phyloP scores from a whole-genome alignment of 345 rosid species.

The Balakata baccata region DNA sequence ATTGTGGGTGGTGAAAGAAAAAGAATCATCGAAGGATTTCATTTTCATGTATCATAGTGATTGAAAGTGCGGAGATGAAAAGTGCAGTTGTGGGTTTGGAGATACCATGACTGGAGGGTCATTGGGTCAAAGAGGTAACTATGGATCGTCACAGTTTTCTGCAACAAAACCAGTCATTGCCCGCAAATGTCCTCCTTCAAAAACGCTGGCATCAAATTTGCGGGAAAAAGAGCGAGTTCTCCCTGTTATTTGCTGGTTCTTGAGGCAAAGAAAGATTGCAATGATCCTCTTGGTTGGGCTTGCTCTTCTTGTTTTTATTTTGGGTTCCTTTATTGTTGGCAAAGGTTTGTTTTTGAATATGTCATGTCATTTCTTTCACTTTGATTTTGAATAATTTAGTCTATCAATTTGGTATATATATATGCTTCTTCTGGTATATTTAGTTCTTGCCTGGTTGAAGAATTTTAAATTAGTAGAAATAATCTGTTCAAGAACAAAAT shows the following conservation, averaged over 20 bases:
- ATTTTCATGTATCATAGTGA: no score
- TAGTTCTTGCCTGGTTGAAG: no score
- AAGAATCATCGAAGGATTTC: no score
- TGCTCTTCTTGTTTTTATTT: slow-evolving; percentile 64
- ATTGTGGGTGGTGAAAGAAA: background rate
- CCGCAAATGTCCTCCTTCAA: slow-evolving; percentile 33
- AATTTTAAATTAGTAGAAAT: background rate
- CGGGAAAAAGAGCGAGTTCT: slow-evolving; percentile 69
- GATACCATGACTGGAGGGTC: slow-evolving; percentile 76
- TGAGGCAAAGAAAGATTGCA: slow-evolving; percentile 56
- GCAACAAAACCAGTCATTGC: slow-evolving; percentile 28
- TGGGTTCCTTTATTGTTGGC: slow-evolving; percentile 58
- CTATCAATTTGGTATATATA: background rate
- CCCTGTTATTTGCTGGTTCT: slow-evolving; percentile 47
- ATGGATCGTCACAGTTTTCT: slow-evolving; percentile 49
- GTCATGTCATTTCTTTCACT: background rate
- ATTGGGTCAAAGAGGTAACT: slow-evolving; percentile 58
- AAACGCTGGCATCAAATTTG: slow-evolving; percentile 47
- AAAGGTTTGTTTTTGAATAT: slow-evolving; percentile 48
- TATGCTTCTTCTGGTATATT: background rate
- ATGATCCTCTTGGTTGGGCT: slow-evolving; percentile 63
- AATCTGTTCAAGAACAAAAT: background rate
- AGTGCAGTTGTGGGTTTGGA: slow-evolving; percentile 34
- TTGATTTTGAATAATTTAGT: background rate
- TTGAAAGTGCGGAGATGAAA: slow-evolving; percentile 10